Evolutionary conservation across 495 filamentous ascomycete genomes (phyloP), one percentile per base, ranked within the genome.

Genomic region (Pseudomonodictys pantanalensis): DNA sequence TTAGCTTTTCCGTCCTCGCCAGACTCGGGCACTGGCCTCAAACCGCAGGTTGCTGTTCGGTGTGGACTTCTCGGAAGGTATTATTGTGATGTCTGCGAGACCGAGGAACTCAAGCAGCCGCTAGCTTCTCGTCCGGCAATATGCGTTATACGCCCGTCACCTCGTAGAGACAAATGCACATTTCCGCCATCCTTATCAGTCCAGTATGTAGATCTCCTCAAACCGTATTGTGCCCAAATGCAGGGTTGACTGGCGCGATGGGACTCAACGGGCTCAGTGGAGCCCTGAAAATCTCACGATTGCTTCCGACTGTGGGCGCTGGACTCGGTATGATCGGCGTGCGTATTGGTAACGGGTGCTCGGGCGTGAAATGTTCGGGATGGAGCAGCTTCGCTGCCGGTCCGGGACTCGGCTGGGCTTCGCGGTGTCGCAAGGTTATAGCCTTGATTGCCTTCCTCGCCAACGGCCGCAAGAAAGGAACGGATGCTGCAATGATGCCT

Each of bases 401-500:
- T 10, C 28, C 25, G 11, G 61, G 61, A 33, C 54, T 58, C 2
- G n/a, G 50, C 29, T 42, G 61, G 38, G 5, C 38, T 1, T 59
- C 32, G 1, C 60, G 46, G 18, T 42, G 10, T 32, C 24, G 35
- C n/a, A n/a, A n/a, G n/a, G n/a, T n/a, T 12, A 2, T 20, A 8
- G 22, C 20, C 9, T 18, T 28, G 39, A 53, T 42, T 4, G 48
- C 20, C 33, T 57, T 65, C 4, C 58, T 45, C 29, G 51, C 5
- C 0, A 67, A 54, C 10, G 64, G 54, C 24, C 64, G 64, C 8
- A 67, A 50, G 30, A 60, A 56, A 0, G 64, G 64, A 24, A 64
- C 56, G 0, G 59, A 67, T 15, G 54, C 64, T 8, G 58, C 45
- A n/a, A 67, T 59, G 2, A 67, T 67, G 23, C 60, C 64, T 10